These are phyloP conservation scores for Entophlyctis luteolus DNA, from an alignment of 192 early-diverging fungal species.

Conservation along the genomic window DNA sequence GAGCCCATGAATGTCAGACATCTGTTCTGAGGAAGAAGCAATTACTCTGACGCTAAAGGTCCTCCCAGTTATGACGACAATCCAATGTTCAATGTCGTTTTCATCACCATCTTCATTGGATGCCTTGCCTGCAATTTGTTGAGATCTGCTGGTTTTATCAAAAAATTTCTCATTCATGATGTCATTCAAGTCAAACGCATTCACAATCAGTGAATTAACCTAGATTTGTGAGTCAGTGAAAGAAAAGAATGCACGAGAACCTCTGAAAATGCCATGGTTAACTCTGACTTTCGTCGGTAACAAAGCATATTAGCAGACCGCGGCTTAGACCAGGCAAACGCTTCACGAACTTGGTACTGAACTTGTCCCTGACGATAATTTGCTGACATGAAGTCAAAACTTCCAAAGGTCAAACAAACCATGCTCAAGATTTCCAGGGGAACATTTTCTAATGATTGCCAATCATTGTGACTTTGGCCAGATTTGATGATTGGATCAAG, in stretches of 20 bases:
- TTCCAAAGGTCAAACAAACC: neutral
- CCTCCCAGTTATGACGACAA: slow-evolving; percentile 9
- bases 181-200: slow-evolving; percentile 2
- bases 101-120: neutral
- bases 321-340: slow-evolving; percentile 9
- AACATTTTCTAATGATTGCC: slow-evolving; percentile 5
- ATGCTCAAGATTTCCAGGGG: slow-evolving; percentile 17
- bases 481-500: slow-evolving; percentile 6
- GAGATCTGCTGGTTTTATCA: slow-evolving; percentile 4
- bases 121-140: neutral
- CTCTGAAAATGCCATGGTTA: slow-evolving; percentile 15
- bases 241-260: neutral
- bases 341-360: slow-evolving; percentile 15
- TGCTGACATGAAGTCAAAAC: neutral
- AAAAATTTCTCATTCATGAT: slow-evolving; percentile 5
- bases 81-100: slow-evolving; percentile 6
- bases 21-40: neutral
- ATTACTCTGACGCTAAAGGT: slow-evolving; percentile 15
- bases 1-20: slow-evolving; percentile 5
- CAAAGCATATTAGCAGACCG: slow-evolving; percentile 7
- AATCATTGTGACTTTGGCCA: slow-evolving; percentile 3
- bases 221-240: neutral
- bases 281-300: slow-evolving; percentile 6
- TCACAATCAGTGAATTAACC: slow-evolving; percentile 12
- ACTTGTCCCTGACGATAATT: slow-evolving; percentile 7